Base-by-base conservation (phyloP, 768 basidiomycete genomes). In the Cytidiella melzeri region DNA sequence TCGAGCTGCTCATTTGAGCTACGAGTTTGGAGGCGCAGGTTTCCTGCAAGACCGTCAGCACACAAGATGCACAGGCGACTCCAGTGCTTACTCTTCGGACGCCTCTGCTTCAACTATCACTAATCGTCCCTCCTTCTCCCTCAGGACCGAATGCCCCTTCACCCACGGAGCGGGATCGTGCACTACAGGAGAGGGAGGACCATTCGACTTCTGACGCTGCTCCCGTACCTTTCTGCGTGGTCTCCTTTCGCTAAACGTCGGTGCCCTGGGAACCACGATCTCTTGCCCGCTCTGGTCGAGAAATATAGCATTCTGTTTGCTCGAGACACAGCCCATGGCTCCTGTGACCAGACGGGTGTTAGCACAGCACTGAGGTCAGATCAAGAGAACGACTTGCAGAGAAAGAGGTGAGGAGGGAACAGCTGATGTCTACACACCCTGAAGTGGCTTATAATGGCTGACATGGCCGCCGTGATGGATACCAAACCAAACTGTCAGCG, bases 301-400 rank as follows among this genome's bases (percentile, higher is more conserved):
- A 34, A 34, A 34, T 34, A 34, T 34, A 7, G 61, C 51, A 13
- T 45, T 50, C 39, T 66, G 64, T 55, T 71, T 74, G 61, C 71
- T 74, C 26, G 69, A 66, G 42, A 68, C 68, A 57, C 72, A 74
- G 28, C 72, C 73, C 73, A 75, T 73, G 41, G 20, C 49, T 34
- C 15, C 30, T 34, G 30, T 15, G 30, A n/a, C 30, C 7, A 34
- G 30, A 34, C 7, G 9, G 15, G 15, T 7, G 30, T 34, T 15
- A 34, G 30, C 15, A 34, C 30, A 7, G 9, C 30, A 34, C 15
- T 34, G 7, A 34, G 7, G 30, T 7, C 7, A 7, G 30, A 15
- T 34, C 9, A 34, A 34, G 9, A 34, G 7, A 34, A 34, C 30
- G 30, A 34, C 30, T 34, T 34, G 30, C 9, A 34, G 15, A 34